Conservation (phyloP, 495 filamentous ascomycete genomes). For the Beverwykella pulmonaria region DNA sequence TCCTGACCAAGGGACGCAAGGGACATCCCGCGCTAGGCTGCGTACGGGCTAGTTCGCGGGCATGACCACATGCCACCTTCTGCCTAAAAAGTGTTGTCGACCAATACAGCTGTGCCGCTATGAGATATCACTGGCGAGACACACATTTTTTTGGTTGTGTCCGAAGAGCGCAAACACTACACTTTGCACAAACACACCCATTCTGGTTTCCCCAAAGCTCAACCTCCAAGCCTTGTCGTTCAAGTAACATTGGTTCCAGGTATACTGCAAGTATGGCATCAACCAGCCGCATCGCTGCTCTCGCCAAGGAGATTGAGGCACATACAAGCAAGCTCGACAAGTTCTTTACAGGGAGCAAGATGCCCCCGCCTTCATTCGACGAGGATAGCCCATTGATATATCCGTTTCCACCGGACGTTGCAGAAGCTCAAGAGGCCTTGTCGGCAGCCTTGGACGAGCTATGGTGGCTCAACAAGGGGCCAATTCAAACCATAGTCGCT, state of each 20-base stretch:
- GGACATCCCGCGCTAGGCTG: background rate
- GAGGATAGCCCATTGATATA: conserved; percentile 15
- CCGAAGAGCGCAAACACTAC: conserved; percentile 6
- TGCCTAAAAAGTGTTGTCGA: background rate
- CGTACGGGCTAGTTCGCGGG: conserved; percentile 5
- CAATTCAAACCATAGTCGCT: conserved; percentile 7
- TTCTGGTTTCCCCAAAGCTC: conserved; percentile 14
- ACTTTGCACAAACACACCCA: conserved; percentile 12
- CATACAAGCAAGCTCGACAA: conserved; percentile 26
- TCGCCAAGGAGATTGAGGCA: conserved; percentile 16
- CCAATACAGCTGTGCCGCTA: too few species aligned
- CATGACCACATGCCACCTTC: conserved; percentile 10
- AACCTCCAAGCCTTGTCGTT: background rate
- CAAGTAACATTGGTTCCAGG: conserved; percentile 6
- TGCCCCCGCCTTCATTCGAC: conserved; percentile 21
- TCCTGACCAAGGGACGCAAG: background rate
- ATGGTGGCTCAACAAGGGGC: conserved; percentile 6
- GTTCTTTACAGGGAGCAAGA: conserved; percentile 12
- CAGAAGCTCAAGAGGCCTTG: conserved; percentile 7
- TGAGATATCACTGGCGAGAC: too few species aligned
- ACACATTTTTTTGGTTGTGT: too few species aligned
- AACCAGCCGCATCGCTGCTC: conserved; percentile 14
- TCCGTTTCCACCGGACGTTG: conserved; percentile 5
- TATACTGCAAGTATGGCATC: conserved; percentile 20
- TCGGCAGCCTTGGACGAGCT: conserved; percentile 9